A percentile compares a stretch with the other conserved stretches of the same genome.
phyloP scores from a whole-genome alignment of 257 asterid genomes.

The Gardenia jasminoides region DNA sequence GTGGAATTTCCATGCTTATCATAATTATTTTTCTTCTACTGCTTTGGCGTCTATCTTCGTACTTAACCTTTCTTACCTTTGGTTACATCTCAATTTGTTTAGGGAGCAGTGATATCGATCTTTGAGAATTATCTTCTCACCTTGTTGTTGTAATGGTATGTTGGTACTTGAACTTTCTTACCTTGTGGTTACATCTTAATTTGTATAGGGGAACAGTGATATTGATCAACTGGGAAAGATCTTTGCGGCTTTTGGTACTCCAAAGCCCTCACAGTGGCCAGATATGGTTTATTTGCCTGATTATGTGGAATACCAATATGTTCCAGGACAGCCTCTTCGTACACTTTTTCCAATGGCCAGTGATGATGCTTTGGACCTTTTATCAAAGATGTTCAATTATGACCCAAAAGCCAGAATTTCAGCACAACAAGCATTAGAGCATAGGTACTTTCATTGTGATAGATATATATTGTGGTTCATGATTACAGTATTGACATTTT shows the following conservation, averaged over 20 bases:
- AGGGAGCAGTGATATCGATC: conserved; percentile 97
- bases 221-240: conserved; percentile 98
- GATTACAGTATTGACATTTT: conserved; percentile 19
- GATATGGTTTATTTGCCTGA: conserved; percentile 94
- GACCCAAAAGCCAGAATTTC: conserved; percentile 93
- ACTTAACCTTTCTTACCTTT: not conserved
- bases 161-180: not conserved
- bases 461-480: not conserved
- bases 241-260: conserved; percentile 94
- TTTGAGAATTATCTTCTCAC: conserved; percentile 90
- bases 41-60: not conserved
- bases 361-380: conserved; percentile 83
- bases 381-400: conserved; percentile 81
- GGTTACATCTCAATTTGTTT: conserved; percentile 4
- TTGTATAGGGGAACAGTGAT: conserved; percentile 78
- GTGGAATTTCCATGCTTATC: not conserved
- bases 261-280: conserved; percentile 85
- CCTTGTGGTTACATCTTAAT: not conserved
- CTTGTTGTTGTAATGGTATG: conserved; percentile 45
- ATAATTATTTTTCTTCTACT: not conserved
- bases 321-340: conserved; percentile 47
- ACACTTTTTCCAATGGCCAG: conserved; percentile 92
- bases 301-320: conserved; percentile 59
- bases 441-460: conserved; percentile 47
- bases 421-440: conserved; percentile 93